Evolutionary conservation across 2,329 filamentous ascomycete species (phyloP).

Genomic region (Mycogone perniciosa): DNA sequence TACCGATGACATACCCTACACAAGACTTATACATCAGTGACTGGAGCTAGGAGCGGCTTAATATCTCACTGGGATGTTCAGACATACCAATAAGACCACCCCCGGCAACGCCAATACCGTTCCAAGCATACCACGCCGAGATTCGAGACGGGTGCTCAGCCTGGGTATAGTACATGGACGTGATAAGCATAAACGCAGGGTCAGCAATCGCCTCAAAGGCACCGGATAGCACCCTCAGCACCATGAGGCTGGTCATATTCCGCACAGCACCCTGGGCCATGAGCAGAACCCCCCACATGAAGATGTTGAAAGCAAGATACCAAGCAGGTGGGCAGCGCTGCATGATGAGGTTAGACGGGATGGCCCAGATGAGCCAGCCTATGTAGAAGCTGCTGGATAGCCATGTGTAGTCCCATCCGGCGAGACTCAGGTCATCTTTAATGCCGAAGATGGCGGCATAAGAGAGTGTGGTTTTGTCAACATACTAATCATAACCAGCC

Average conservation of each 20-base stretch:
- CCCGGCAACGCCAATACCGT: conserved; percentile 52
- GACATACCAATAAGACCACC: conserved; percentile 39
- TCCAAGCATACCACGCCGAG: conserved; percentile 53
- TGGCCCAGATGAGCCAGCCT: conserved; percentile 33
- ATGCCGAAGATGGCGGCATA: conserved; percentile 63
- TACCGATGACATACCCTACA: conserved; percentile 50
- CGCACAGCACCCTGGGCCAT: conserved; percentile 47
- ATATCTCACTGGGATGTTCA: too few relatives aligned
- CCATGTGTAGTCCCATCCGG: conserved; percentile 51
- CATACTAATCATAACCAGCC: conserved; percentile 16
- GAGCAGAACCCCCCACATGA: conserved; percentile 46
- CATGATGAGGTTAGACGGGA: conserved; percentile 26
- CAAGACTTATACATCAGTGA: neutral
- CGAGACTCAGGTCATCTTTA: conserved; percentile 48
- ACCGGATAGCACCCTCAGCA: conserved; percentile 54
- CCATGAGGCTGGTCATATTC: conserved; percentile 50
- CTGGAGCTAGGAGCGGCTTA: neutral
- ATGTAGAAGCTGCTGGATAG: conserved; percentile 32
- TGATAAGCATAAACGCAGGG: conserved; percentile 54
- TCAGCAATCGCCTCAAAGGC: conserved; percentile 53
- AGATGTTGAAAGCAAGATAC: conserved; percentile 42
- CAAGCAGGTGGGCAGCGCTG: conserved; percentile 29
- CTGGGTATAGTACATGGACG: conserved; percentile 59
- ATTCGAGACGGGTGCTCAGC: conserved; percentile 56
- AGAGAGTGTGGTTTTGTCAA: conserved; percentile 47